Evolutionary conservation across 1,284 basidiomycete species (phyloP).

Genomic region (Fomitiporia mediterranea): DNA sequence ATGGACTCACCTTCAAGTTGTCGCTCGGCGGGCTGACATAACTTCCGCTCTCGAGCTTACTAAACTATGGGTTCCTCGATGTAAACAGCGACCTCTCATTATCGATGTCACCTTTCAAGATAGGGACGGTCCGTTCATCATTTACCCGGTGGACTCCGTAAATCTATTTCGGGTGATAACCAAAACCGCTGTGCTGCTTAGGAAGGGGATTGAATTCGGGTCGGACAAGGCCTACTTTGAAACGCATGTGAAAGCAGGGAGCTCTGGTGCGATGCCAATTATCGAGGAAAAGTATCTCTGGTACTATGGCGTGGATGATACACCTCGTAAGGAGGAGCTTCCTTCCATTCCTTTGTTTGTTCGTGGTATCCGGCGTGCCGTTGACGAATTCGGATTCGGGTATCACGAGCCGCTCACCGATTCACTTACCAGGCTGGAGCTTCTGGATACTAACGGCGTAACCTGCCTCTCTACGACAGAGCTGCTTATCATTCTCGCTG

Average conservation of each 20-base stretch:
- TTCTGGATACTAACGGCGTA: slow-evolving; percentile 14
- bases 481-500: slow-evolving; percentile 13
- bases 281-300: slow-evolving; percentile 16
- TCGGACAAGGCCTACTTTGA: slow-evolving; percentile 15
- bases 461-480: slow-evolving; percentile 14
- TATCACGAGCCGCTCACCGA: slow-evolving; percentile 9
- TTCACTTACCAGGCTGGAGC: slow-evolving; percentile 13
- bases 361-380: slow-evolving; percentile 9
- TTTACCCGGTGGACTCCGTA: slow-evolving; percentile 13
- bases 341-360: slow-evolving; percentile 2
- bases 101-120: slow-evolving; percentile 13
- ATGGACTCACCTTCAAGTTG: slow-evolving; percentile 14
- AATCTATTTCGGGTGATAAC: slow-evolving; percentile 14
- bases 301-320: slow-evolving; percentile 10
- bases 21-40: slow-evolving; percentile 5
- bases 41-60: slow-evolving; percentile 13
- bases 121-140: slow-evolving; percentile 1
- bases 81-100: slow-evolving; percentile 6
- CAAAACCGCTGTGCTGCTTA: slow-evolving; percentile 13
- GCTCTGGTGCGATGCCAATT: slow-evolving; percentile 12
- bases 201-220: background rate
- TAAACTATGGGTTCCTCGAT: slow-evolving; percentile 18
- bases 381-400: slow-evolving; percentile 13
- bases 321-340: slow-evolving; percentile 7
- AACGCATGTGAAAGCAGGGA: slow-evolving; percentile 13